phyloP scores from a whole-genome alignment of 345 rosid genomes.

The Eucalyptus viminalis region DNA sequence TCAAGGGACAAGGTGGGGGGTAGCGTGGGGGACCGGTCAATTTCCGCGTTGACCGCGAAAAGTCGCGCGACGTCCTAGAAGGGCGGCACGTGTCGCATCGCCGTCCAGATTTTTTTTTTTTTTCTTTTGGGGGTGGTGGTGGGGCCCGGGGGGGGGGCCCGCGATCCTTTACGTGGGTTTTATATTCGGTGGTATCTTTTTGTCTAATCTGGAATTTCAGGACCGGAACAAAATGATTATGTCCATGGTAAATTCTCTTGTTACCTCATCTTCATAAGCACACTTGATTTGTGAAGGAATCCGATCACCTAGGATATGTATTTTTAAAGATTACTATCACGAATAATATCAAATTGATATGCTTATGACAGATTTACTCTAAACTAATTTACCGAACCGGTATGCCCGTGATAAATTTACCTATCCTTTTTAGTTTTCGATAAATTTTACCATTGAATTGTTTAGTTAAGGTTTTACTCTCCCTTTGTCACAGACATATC shows the following conservation, averaged over 20 bases:
- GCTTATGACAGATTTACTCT: accelerated
- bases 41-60: not conserved
- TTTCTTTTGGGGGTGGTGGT: not conserved
- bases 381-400: accelerated
- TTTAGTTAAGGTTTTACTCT: too few relatives aligned
- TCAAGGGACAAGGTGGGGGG: not conserved
- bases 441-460: too few relatives aligned
- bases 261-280: not conserved
- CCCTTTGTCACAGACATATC: accelerated
- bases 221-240: not conserved
- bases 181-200: not conserved
- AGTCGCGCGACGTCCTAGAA: not conserved
- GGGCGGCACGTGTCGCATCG: not conserved
- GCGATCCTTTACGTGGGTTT: not conserved
- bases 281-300: not conserved
- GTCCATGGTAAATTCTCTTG: not conserved
- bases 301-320: not conserved
- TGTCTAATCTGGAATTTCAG: not conserved
- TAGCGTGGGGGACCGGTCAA: not conserved
- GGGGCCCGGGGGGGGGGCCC: not conserved
- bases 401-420: accelerated
- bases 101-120: not conserved
- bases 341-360: too few relatives aligned
- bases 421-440: too few relatives aligned
- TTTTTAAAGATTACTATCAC: too few relatives aligned